Evolutionary conservation across 2,329 filamentous ascomycete species (phyloP).

Genomic region (Paracoccidioides brasiliensis): DNA sequence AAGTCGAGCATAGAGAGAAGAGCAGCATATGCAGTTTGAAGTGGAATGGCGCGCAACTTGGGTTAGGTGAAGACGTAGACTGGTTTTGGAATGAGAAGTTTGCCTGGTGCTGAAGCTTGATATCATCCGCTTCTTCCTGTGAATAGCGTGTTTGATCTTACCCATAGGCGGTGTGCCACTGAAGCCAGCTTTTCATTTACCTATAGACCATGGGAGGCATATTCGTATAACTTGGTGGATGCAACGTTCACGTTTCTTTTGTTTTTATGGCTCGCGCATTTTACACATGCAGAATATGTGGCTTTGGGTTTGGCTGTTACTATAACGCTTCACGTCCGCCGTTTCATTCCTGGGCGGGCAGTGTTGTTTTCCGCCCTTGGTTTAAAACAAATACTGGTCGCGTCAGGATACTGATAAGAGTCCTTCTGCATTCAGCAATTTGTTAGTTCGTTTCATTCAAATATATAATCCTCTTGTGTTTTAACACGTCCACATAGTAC

Average conservation of each 20-base stretch:
- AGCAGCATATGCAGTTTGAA: slow-evolving; percentile 35
- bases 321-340: slow-evolving; percentile 6
- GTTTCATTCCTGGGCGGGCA: slow-evolving; percentile 14
- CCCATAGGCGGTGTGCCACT: neutral
- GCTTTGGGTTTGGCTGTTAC: neutral
- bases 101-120: slow-evolving; percentile 32
- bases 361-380: slow-evolving; percentile 7
- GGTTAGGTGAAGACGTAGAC: slow-evolving; percentile 27
- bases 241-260: neutral
- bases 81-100: slow-evolving; percentile 39
- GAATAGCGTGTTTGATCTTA: slow-evolving; percentile 2
- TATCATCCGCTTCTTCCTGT: neutral
- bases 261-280: neutral
- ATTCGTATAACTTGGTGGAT: neutral
- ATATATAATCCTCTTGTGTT: neutral
- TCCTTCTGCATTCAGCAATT: slow-evolving; percentile 14
- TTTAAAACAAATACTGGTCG: slow-evolving; percentile 26
- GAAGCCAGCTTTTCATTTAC: neutral
- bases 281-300: neutral
- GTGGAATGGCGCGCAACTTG: slow-evolving; percentile 32
- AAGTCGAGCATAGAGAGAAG: slow-evolving; percentile 34
- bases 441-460: neutral
- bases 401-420: slow-evolving; percentile 23
- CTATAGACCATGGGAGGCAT: slow-evolving; percentile 1
- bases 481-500: neutral